These are phyloP conservation scores for Cyberlindnera bimundalis DNA, from an alignment of 805 yeast species.

Conservation along the genomic window DNA sequence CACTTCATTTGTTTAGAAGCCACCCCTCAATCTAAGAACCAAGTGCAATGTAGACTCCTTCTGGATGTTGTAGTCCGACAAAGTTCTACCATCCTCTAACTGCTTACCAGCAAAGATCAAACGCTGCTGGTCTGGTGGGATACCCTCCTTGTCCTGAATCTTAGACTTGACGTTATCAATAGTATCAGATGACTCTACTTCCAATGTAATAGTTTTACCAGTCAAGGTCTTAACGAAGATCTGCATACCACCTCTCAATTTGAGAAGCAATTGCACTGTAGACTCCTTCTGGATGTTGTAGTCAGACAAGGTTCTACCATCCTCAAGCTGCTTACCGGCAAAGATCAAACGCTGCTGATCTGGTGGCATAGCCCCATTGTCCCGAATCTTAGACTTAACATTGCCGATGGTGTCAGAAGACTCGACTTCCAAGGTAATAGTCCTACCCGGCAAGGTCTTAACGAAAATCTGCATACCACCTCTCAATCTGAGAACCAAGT, in stretches of 20 bases:
- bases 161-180: conserved; percentile 93
- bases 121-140: conserved; percentile 96
- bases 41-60: conserved; percentile 86
- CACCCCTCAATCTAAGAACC: conserved; percentile 87
- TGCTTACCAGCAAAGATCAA: conserved; percentile 95
- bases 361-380: conserved; percentile 95
- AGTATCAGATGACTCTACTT: conserved; percentile 92
- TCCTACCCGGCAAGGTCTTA: conserved; percentile 86
- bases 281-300: conserved; percentile 96
- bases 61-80: conserved; percentile 93
- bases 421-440: conserved; percentile 84
- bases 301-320: conserved; percentile 90
- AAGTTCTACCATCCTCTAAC: conserved; percentile 92
- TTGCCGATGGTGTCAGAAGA: conserved; percentile 94
- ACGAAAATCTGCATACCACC: conserved; percentile 92
- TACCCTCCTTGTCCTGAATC: conserved; percentile 96
- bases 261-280: conserved; percentile 75
- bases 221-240: conserved; percentile 97
- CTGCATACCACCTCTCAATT: conserved; percentile 90
- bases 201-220: conserved; percentile 94
- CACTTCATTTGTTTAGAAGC: conserved; percentile 52
- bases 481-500: conserved; percentile 83
- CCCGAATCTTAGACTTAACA: conserved; percentile 92
- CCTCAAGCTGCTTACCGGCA: conserved; percentile 95
- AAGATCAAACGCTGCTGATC: conserved; percentile 94